Evolutionary conservation across 78 protist species (phyloP), one percentile per base, ranked within the genome.

Genomic region (Chrysochromulina parva): DNA sequence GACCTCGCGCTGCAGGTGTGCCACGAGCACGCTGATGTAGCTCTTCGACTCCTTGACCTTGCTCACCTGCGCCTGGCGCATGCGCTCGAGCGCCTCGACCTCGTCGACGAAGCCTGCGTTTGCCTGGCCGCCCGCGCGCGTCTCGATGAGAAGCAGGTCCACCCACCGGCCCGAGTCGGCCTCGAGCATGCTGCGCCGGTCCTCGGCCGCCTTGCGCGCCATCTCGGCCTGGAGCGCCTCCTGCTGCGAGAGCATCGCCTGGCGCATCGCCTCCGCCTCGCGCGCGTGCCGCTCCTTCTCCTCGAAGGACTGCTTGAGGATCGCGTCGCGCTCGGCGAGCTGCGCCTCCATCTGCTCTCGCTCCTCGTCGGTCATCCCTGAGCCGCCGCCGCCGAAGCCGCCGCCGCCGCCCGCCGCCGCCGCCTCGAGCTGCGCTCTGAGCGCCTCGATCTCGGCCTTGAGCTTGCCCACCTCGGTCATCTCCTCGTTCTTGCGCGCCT

Each of bases 381-480:
- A 3, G 54, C 81, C 81, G 50, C 81, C 81, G 9, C 81, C 57
- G 55, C 85, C 85, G 24, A 57, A 57, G 24, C 58, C 59, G 59
- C 85, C 85, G 85, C 85, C 58, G 24, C 85, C 85, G 59, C 58
- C 85, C 26, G 47, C 58, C 13, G 28, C 60, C 38, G 59, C 55
- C 85, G 54, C 55, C 48, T 2, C 85, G 38, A 76, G 85, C 58
- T 22, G 24, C n/a, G 26, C 28, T 17, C 14, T 48, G 53, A 76
- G 85, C 4, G 3, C 85, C 28, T 76, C 85, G 58, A 76, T 52
- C 28, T 76, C 53, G 10, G 54, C 26, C n/a, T 76, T 76, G 16
- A 76, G 58, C 58, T 48, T 13, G 60, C 85, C 85, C 59, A 76
- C 85, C 58, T 76, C 85, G 10, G 85, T 76, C 85, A 76, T 47